Base-by-base conservation (phyloP, 2,329 filamentous ascomycete genomes). In the Diaporthe sp. region DNA sequence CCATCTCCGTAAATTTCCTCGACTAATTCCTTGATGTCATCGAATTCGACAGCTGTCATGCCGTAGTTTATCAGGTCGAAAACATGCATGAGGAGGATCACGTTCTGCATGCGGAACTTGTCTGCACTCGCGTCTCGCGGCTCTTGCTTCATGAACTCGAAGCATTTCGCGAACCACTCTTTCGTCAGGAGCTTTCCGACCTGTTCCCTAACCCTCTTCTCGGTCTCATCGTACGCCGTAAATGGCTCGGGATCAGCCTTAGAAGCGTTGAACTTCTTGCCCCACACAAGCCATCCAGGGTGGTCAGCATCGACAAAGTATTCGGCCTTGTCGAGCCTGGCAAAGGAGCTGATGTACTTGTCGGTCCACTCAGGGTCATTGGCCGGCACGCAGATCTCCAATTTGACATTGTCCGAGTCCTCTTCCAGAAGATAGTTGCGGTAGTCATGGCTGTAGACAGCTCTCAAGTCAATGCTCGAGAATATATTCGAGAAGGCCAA, bases 271-370 rank as follows among this genome's bases (percentile, higher is more conserved):
- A 98, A 96, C 42, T 89, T 91, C 83, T 97, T 94, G 70, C 93
- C 94, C 97, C 97, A 99, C 0, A 97, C 95, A 25, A 99, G 88
- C 97, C 97, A 99, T 42, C 97, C 97, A 6, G 96, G 95, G 81
- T 97, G 94, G 81, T 98, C 96, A 71, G 92, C 90, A 81, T 99
- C 97, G 59, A 98, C 92, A 81, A 96, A 97, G 82, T 97, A 98
- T 76, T 97, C 92, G 0, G 94, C 92, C 42, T 92, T 79, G 17
- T 85, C 92, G 8, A 93, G 61, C 63, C 93, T 89, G 13, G 92
- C 92, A 81, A 99, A 99, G 30, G 91, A 89, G 2, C 91, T 88
- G 0, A 99, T 87, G 80, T 95, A 97, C 32, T 92, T 90, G 71
- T 92, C 83, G 0, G 97, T 99, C 88, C 94, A 98, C 12, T 90